Percentiles rank a stretch among this genome's conserved stretches.
phyloP scores from a whole-genome alignment of 2,329 filamentous ascomycete species.

The Phialemonium atrogriseum region DNA sequence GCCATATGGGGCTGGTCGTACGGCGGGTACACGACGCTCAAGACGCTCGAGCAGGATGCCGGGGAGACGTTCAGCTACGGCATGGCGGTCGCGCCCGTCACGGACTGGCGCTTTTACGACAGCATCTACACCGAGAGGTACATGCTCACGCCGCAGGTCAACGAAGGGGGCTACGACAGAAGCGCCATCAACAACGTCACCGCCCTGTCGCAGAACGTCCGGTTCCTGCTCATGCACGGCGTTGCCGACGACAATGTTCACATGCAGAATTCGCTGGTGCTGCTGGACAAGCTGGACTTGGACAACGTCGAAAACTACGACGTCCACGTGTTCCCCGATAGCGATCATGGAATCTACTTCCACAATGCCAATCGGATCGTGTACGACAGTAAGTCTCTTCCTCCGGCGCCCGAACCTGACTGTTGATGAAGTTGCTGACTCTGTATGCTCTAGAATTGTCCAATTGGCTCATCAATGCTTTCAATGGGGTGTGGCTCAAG shows the following conservation, averaged over 20 bases:
- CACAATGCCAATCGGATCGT: conserved; percentile 88
- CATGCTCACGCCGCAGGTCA: conserved; percentile 89
- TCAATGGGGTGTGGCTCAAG: conserved; percentile 89
- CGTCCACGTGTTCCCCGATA: conserved; percentile 92
- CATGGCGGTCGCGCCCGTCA: conserved; percentile 98
- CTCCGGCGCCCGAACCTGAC: not conserved
- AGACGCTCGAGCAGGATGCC: conserved; percentile 85
- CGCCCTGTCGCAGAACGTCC: conserved; percentile 66
- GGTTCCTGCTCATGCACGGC: conserved; percentile 94
- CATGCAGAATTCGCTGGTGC: conserved; percentile 82
- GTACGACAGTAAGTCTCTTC: conserved; percentile 69
- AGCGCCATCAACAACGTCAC: conserved; percentile 66
- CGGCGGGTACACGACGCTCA: conserved; percentile 89
- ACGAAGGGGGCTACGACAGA: conserved; percentile 66
- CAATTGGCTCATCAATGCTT: conserved; percentile 94
- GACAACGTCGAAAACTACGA: conserved; percentile 86
- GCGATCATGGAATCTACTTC: conserved; percentile 90
- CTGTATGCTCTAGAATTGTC: conserved; percentile 52
- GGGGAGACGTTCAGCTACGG: conserved; percentile 90
- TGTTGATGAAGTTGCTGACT: conserved; percentile 20
- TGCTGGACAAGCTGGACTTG: conserved; percentile 81
- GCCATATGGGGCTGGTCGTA: conserved; percentile 99
- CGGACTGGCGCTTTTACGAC: conserved; percentile 95
- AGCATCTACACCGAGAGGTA: conserved; percentile 93
- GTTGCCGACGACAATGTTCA: conserved; percentile 97